phyloP scores from a whole-genome alignment of 768 basidiomycete genomes.

The Phylloporus sp. region DNA sequence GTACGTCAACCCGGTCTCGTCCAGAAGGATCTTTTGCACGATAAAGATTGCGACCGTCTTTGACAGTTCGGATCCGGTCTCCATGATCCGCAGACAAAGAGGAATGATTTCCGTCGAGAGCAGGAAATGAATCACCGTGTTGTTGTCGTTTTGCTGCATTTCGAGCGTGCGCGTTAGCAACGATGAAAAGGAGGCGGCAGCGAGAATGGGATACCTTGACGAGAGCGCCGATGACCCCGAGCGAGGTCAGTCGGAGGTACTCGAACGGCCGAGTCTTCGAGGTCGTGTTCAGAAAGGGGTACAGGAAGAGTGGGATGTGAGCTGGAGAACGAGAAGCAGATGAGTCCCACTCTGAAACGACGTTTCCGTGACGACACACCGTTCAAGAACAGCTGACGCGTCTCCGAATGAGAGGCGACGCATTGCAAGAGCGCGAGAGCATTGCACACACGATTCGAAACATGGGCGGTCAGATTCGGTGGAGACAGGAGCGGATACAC shows the following conservation, averaged over 20 bases:
- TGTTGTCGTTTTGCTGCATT: constrained; percentile 95
- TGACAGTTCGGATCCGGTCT: constrained; percentile 95
- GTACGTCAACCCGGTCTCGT: constrained; percentile 96
- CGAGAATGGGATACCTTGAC: constrained; percentile 74
- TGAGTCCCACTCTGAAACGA: background rate
- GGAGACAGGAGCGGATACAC: constrained; percentile 96
- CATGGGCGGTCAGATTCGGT: constrained; percentile 93
- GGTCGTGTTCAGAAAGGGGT: constrained; percentile 98
- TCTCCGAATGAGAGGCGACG: constrained; percentile 96
- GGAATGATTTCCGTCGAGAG: constrained; percentile 99
- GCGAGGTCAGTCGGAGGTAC: constrained; percentile 95
- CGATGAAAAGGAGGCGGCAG: background rate
- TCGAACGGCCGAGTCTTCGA: constrained; percentile 99
- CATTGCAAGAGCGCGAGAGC: constrained; percentile 96
- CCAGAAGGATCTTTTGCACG: constrained; percentile 95
- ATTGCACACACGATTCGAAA: constrained; percentile 98
- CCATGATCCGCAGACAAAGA: constrained; percentile 98
- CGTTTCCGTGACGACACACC: constrained; percentile 42
- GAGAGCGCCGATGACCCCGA: constrained; percentile 98
- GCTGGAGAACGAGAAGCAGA: constrained; percentile 55
- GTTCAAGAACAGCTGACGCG: constrained; percentile 89
- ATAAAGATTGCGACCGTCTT: constrained; percentile 99
- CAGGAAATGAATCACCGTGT: constrained; percentile 97
- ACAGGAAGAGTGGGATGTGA: constrained; percentile 91
- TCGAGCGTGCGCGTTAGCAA: constrained; percentile 15